Base-by-base conservation (phyloP, 768 basidiomycete genomes). In the Saitozyma sp. region DNA sequence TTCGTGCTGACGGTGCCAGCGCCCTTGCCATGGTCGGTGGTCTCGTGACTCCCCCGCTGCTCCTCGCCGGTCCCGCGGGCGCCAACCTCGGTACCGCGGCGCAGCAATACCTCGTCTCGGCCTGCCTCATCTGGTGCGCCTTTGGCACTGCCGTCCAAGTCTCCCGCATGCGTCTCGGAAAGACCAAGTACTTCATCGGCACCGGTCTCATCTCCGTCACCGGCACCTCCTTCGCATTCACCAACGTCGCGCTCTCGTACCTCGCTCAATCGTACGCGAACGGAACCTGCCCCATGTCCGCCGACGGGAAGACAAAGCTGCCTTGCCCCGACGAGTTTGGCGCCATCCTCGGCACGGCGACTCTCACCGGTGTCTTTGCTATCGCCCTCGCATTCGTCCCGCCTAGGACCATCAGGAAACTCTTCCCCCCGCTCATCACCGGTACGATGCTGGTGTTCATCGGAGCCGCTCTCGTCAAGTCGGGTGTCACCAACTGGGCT, bases 301-400 rank as follows among this genome's bases (percentile, higher is more conserved):
- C 51, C 1, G 67, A 70, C 41, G 69, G 71, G 9, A 52, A 55
- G 42, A 62, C 59, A 37, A 70, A 70, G 52, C 56, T 68, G 0
- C 64, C 71, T 1, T 73, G 71, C 42, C 66, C 64, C 3, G 62
- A 67, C 16, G 69, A 65, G 11, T 73, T 64, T 56, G 71, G 66
- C 39, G 71, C 71, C 10, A 57, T 73, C 39, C 61, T 73, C 41
- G 69, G 69, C 11, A 68, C 66, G 0, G 63, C 69, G 1, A 52
- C 51, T 4, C 9, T 54, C 10, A 70, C 69, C 61, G 67, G 62
- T 48, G 1, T 68, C 20, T 61, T 65, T 51, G 71, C 69, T 13
- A 64, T 73, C 52, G 52, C 55, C 17, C 50, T 73, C 3, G 48
- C 69, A 6, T 73, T 73, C 46, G 59, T 68, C 3, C 68, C 71